Conservation (phyloP, 2,329 filamentous ascomycete species). For the Xylariales sp. region DNA sequence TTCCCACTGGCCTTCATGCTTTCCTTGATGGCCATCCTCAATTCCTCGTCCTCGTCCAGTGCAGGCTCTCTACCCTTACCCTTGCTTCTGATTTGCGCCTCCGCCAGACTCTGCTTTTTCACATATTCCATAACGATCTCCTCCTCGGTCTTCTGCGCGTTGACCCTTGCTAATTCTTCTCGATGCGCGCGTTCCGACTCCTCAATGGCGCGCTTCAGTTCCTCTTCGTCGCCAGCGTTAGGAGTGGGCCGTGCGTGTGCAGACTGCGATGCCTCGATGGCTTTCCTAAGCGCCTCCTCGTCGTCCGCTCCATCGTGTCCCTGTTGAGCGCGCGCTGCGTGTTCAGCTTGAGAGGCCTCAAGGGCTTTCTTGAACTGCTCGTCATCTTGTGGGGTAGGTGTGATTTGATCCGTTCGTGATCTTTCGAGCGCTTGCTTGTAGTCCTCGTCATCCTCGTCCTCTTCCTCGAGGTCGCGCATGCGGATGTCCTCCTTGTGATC, state of each 20-base stretch:
- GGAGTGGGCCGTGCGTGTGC: constrained; percentile 30
- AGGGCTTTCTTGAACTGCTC: constrained; percentile 37
- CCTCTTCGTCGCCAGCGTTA: constrained; percentile 35
- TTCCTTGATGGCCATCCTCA: constrained; percentile 23
- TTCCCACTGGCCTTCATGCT: constrained; percentile 17
- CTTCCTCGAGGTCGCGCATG: constrained; percentile 18
- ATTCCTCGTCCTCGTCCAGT: constrained; percentile 19
- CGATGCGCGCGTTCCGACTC: constrained; percentile 41
- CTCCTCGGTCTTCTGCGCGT: constrained; percentile 54
- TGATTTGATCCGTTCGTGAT: constrained; percentile 20
- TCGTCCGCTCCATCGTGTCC: constrained; percentile 10
- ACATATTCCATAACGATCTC: constrained; percentile 72
- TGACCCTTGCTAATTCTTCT: constrained; percentile 36
- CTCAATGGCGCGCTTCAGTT: constrained; percentile 43
- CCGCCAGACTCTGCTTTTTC: constrained; percentile 69
- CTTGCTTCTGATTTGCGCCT: constrained; percentile 51
- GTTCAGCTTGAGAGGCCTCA: constrained; percentile 30
- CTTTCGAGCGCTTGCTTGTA: constrained; percentile 16
- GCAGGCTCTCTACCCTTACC: constrained; percentile 27
- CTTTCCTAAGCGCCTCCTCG: constrained; percentile 33
- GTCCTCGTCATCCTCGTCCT: constrained; percentile 16
- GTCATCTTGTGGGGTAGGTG: constrained; percentile 24
- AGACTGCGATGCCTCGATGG: constrained; percentile 36
- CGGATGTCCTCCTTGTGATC: constrained; percentile 17
- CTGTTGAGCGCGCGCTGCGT: constrained; percentile 10